Percentiles rank a stretch among this genome's conserved stretches.
phyloP scores from a whole-genome alignment of 306 rosid genomes.

The Lathyrus aphaca region DNA sequence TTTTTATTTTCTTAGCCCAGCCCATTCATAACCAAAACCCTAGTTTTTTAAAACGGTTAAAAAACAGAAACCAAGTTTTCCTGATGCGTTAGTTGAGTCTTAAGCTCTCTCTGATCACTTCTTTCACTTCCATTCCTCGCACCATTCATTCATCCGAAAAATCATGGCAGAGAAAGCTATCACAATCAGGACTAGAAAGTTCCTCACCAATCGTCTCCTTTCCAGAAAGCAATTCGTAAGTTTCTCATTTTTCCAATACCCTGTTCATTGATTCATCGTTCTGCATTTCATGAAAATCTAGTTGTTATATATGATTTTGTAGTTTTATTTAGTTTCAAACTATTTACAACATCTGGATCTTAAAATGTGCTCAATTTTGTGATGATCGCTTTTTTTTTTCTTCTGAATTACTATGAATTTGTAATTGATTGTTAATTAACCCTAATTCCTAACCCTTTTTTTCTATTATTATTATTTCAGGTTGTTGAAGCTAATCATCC shows the following conservation, averaged over 20 bases:
- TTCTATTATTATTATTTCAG: conserved; percentile 29
- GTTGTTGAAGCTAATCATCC: conserved; percentile 90
- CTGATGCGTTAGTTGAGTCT: not conserved
- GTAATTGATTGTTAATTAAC: too few species aligned
- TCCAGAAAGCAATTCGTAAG: conserved; percentile 92
- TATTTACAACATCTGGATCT: not conserved
- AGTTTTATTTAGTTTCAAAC: too few species aligned
- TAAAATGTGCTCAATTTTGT: not conserved
- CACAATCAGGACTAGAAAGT: conserved; percentile 83
- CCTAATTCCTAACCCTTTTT: too few species aligned
- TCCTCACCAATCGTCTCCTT: conserved; percentile 91
- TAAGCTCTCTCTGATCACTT: conserved; percentile 14
- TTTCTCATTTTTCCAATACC: not conserved
- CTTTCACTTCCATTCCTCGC: not conserved
- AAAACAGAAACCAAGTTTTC: not conserved
- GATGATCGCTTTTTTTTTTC: not conserved
- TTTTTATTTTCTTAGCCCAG: too few species aligned
- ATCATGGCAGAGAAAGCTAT: conserved; percentile 92
- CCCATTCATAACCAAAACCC: too few species aligned
- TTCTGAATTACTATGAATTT: not conserved
- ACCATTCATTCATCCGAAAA: not conserved
- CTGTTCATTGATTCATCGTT: not conserved
- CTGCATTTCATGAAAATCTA: too few species aligned
- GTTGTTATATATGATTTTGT: not conserved
- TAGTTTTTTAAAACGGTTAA: too few species aligned